Evolutionary conservation across 1,284 basidiomycete genomes (phyloP).

Genomic region (Naganishia albida): DNA sequence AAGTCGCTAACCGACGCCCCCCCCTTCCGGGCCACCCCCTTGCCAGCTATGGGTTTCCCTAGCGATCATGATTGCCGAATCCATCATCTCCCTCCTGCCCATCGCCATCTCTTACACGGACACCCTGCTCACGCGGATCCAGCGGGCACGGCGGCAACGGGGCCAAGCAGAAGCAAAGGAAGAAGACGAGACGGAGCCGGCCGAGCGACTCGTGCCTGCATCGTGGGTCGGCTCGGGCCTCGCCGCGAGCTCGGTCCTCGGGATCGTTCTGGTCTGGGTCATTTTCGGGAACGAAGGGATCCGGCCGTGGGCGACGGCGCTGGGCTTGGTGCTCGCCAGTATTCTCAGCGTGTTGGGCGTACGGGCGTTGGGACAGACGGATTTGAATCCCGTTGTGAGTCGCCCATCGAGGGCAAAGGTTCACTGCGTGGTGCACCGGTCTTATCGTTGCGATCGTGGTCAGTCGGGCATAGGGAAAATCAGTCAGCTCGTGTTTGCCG

Average conservation of each 20-base stretch:
- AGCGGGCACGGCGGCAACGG: background rate
- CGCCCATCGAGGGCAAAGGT: slow-evolving; percentile 23
- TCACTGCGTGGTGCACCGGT: slow-evolving; percentile 30
- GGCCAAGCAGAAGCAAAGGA: slow-evolving; percentile 40
- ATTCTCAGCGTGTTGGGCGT: slow-evolving; percentile 85
- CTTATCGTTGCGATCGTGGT: too few species aligned
- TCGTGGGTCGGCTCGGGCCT: slow-evolving; percentile 76
- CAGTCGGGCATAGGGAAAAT: slow-evolving; percentile 92
- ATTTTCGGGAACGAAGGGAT: slow-evolving; percentile 89
- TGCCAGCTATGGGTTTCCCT: slow-evolving; percentile 78
- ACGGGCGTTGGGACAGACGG: slow-evolving; percentile 87
- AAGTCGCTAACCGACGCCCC: slow-evolving; percentile 42
- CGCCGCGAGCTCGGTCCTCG: slow-evolving; percentile 63
- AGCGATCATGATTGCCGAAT: slow-evolving; percentile 90
- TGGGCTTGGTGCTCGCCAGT: slow-evolving; percentile 80
- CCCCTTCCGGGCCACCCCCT: background rate
- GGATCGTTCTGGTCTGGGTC: slow-evolving; percentile 77
- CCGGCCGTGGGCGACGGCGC: slow-evolving; percentile 86
- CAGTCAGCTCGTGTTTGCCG: slow-evolving; percentile 88
- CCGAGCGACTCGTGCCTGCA: slow-evolving; percentile 76
- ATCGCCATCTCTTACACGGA: slow-evolving; percentile 62
- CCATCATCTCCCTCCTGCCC: slow-evolving; percentile 78
- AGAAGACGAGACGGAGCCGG: slow-evolving; percentile 73
- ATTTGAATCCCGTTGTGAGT: slow-evolving; percentile 71
- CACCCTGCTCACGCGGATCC: slow-evolving; percentile 48